Base-by-base conservation (phyloP, 352 stramenopile species). In the Plasmopara muralis region DNA sequence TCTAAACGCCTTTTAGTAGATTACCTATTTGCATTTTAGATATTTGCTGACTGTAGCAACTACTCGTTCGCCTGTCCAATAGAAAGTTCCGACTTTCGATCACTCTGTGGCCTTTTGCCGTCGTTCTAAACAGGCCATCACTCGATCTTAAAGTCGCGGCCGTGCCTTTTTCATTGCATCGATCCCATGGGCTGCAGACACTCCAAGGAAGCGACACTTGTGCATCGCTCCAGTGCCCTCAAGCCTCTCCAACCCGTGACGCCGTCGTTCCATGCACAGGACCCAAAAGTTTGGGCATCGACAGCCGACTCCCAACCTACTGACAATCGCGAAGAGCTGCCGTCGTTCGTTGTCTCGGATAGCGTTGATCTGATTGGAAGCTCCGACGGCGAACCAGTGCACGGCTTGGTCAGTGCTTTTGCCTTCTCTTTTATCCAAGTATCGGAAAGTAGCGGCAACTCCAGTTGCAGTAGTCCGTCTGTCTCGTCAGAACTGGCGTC, bases 371-470 rank as follows among this genome's bases (percentile, higher is more conserved):
- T 75, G 31, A 64, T 76, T 29, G 53, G 67, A n/a, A 77, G 68
- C 53, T 72, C 75, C 9, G 73, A 83, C 57, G 74, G 74, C 50
- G 76, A 87, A 43, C 60, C 54, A 12, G 76, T 87, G 50, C 64
- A 71, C 16, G 73, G 66, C 30, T 66, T 87, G 51, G 67, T 84
- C 31, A 64, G 65, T 47, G 72, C 66, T 53, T 87, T 87, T 50
- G 79, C 73, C 9, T 87, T 87, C 58, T 87, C 76, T 33, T 87
- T 85, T 55, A 87, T 87, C 47, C 72, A 87, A 50, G 66, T 78
- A 33, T 78, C 66, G 14, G 68, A 76, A 40, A 38, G 55, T 30
- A 72, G 60, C 42, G 64, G 57, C 43, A 75, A 45, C 28, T 64
- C 60, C 28, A 63, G 64, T 43, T 47, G 62, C 25, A 50, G 55